Evolutionary conservation across 2,329 filamentous ascomycete species (phyloP).

Genomic region (Talaromyces sp.): DNA sequence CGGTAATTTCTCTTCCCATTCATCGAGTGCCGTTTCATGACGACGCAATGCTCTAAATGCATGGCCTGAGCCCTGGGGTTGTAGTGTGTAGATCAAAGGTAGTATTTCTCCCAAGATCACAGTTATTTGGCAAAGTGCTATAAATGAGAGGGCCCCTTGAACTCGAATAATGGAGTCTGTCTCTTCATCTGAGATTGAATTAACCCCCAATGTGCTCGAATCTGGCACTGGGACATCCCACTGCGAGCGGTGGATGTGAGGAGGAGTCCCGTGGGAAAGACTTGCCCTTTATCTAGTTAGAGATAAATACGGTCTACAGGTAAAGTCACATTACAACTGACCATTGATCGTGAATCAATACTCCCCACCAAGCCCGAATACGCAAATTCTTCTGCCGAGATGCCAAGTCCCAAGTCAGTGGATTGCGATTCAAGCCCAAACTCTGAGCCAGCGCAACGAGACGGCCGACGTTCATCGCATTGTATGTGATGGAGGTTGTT

Average conservation of each 20-base stretch:
- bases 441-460: slow-evolving; percentile 52
- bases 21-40: slow-evolving; percentile 39
- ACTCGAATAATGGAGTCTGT: slow-evolving; percentile 9
- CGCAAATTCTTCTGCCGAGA: slow-evolving; percentile 49
- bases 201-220: slow-evolving; percentile 30
- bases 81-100: slow-evolving; percentile 28
- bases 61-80: slow-evolving; percentile 25
- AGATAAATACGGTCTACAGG: not conserved
- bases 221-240: slow-evolving; percentile 44
- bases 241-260: slow-evolving; percentile 43
- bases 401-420: slow-evolving; percentile 50
- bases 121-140: slow-evolving; percentile 45
- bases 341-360: slow-evolving; percentile 55
- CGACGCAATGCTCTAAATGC: slow-evolving; percentile 24
- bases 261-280: slow-evolving; percentile 51
- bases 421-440: slow-evolving; percentile 54
- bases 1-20: slow-evolving; percentile 44
- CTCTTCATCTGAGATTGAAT: slow-evolving; percentile 3
- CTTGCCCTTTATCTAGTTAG: slow-evolving; percentile 42
- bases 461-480: slow-evolving; percentile 49
- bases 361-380: slow-evolving; percentile 55
- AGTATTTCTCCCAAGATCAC: slow-evolving; percentile 36
- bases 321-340: slow-evolving; percentile 24
- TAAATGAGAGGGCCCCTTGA: slow-evolving; percentile 37
- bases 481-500: slow-evolving; percentile 51